Base-by-base conservation (phyloP, 2,329 filamentous ascomycete genomes). In the Penicillium sp. region DNA sequence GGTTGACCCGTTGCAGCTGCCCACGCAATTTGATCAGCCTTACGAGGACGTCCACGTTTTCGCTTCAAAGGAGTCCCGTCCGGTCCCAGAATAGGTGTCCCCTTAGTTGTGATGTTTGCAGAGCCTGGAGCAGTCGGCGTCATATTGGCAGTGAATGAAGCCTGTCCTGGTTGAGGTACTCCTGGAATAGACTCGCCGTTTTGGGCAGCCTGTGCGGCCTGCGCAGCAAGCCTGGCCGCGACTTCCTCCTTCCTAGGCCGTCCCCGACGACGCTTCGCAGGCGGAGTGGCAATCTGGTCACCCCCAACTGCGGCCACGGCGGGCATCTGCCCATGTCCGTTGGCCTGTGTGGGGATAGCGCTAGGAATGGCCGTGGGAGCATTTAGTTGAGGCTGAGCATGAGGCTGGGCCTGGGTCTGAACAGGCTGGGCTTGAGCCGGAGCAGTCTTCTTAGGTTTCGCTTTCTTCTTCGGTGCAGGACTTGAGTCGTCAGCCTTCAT, bases 11-110 rank as follows among this genome's bases (percentile, higher is more conserved):
- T 69, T 27, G 61, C 59, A 38, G 50, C 48, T 17, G 65, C 65
- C 55, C 62, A 65, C 4, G 66, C 64, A 39, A 68, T 62, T 21
- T 63, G 66, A 53, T 67, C 61, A 19, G 66, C 60, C 49, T 73
- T 73, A 35, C 70, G 69, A 12, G 70, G 70, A 29, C 70, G 70
- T 47, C 70, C 70, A 51, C 70, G 68, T 44, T 71, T 71, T 29
- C 65, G 61, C 53, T 67, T 67, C 23, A 66, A n/a, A n/a, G 65
- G 65, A 6, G 62, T 67, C 17, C 66, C 66, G 42, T 68, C 65
- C 3, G 66, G 61, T 4, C 63, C 66, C 1, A 68, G 54, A 2
- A 65, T 61, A 23, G 63, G 59, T 9, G 58, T 59, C 19, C 41
- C 39, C 23, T 52, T 61, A 31, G 12, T 58, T 7, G 59, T 48